A percentile compares a stretch with the other conserved stretches of the same genome.
Evolutionary conservation across 495 filamentous ascomycete species (phyloP).

Genomic region (Lasiosphaeris hirsuta): DNA sequence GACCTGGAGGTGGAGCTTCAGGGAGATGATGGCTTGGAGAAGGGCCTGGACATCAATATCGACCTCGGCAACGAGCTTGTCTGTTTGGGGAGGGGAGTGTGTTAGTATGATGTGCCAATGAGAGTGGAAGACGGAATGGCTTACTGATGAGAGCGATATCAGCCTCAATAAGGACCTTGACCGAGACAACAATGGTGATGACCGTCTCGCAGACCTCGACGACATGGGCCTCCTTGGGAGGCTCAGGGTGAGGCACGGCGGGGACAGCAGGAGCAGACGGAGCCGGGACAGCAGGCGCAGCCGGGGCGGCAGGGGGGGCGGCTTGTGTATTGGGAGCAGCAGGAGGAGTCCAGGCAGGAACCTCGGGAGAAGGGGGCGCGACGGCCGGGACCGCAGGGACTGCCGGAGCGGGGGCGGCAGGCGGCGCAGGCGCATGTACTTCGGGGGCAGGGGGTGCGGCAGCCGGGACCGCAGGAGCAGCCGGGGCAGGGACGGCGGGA

Average conservation of each 20-base stretch:
- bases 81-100: too few relatives aligned
- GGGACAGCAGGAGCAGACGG: too few relatives aligned
- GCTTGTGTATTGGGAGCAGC: too few relatives aligned
- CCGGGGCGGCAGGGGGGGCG: too few relatives aligned
- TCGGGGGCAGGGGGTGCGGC: not conserved
- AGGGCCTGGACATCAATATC: constrained; percentile 1
- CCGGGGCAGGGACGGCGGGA: too few relatives aligned
- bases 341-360: not conserved
- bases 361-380: too few relatives aligned
- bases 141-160: constrained; percentile 7
- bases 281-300: too few relatives aligned
- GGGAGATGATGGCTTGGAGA: constrained; percentile 5
- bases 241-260: too few relatives aligned
- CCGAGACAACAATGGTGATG: constrained; percentile 1
- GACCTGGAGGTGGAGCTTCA: constrained; percentile 6
- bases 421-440: not conserved
- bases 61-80: not conserved
- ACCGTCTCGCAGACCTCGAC: constrained; percentile 1
- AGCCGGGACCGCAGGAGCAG: not conserved
- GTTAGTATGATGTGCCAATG: too few relatives aligned
- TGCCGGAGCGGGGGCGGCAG: not conserved
- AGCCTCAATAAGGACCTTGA: constrained; percentile 9
- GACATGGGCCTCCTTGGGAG: not conserved
- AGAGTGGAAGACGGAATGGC: too few relatives aligned
- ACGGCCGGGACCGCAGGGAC: not conserved